phyloP scores from a whole-genome alignment of 192 early-diverging fungal species.

The Backusella morwellensis region DNA sequence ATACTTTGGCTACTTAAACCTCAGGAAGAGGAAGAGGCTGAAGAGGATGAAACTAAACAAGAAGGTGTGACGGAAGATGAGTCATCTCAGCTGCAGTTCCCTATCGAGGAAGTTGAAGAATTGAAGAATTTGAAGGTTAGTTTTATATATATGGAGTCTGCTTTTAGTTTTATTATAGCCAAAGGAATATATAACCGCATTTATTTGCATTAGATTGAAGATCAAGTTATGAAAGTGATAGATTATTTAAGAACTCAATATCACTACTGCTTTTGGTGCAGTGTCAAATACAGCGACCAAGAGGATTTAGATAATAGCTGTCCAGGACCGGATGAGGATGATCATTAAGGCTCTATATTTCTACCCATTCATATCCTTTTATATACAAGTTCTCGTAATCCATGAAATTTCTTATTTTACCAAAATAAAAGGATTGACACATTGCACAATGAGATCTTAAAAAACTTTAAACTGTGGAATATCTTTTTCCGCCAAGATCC shows the following conservation, averaged over 20 bases:
- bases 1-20: conserved; percentile 12
- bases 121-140: conserved; percentile 9
- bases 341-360: conserved; percentile 40
- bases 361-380: no score
- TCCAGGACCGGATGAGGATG: conserved; percentile 58
- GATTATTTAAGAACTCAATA: conserved; percentile 52
- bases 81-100: neutral
- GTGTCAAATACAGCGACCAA: conserved; percentile 44
- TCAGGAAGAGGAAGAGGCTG: conserved; percentile 24
- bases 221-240: conserved; percentile 48
- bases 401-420: no score
- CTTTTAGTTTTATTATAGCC: no score
- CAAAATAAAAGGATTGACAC: no score
- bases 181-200: neutral
- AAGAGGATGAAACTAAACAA: neutral
- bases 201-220: conserved; percentile 29
- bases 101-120: conserved; percentile 9
- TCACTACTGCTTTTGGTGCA: conserved; percentile 72
- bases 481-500: neutral
- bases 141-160: neutral
- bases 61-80: neutral
- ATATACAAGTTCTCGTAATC: no score
- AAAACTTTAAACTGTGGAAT: neutral
- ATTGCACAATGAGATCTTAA: neutral
- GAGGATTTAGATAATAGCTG: conserved; percentile 57